Percentiles rank a stretch among this genome's conserved stretches.
Evolutionary conservation across 805 yeast species (phyloP).

Genomic region (Cyberlindnera xishuangbannaensis): DNA sequence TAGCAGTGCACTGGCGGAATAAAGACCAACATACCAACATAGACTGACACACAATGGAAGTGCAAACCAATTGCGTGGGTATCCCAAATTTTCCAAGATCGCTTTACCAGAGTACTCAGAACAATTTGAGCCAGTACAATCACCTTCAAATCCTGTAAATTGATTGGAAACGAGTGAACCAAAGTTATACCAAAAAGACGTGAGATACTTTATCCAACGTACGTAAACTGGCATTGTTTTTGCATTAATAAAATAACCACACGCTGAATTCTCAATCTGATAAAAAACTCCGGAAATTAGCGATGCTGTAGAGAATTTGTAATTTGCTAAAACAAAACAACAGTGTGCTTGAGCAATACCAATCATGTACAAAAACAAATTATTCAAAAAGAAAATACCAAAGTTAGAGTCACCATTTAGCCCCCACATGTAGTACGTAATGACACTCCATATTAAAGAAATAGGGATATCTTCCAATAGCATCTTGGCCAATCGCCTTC

Average conservation of each 20-base stretch:
- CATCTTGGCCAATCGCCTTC: constrained; percentile 56
- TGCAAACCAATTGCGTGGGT: constrained; percentile 55
- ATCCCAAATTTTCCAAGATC: constrained; percentile 53
- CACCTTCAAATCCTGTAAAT: constrained; percentile 58
- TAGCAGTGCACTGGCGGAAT: constrained; percentile 43
- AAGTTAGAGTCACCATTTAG: constrained; percentile 46
- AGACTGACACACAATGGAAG: constrained; percentile 57
- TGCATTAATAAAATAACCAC: constrained; percentile 77
- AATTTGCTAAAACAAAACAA: constrained; percentile 18
- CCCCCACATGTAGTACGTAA: constrained; percentile 77
- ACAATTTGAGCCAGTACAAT: constrained; percentile 57
- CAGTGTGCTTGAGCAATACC: constrained; percentile 50
- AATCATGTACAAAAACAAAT: constrained; percentile 49
- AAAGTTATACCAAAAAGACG: constrained; percentile 74
- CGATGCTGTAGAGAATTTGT: constrained; percentile 17
- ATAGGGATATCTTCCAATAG: constrained; percentile 64
- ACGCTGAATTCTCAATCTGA: constrained; percentile 61
- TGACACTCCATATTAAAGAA: constrained; percentile 50
- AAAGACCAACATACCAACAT: constrained; percentile 54
- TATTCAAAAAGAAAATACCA: constrained; percentile 56
- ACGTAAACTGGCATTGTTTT: constrained; percentile 78
- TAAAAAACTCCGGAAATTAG: constrained; percentile 18
- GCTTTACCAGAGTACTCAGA: constrained; percentile 48
- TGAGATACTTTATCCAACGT: constrained; percentile 74
- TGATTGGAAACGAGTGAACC: constrained; percentile 64